Evolutionary conservation across 2,329 filamentous ascomycete species (phyloP).

Genomic region (Lachnellula cervina): DNA sequence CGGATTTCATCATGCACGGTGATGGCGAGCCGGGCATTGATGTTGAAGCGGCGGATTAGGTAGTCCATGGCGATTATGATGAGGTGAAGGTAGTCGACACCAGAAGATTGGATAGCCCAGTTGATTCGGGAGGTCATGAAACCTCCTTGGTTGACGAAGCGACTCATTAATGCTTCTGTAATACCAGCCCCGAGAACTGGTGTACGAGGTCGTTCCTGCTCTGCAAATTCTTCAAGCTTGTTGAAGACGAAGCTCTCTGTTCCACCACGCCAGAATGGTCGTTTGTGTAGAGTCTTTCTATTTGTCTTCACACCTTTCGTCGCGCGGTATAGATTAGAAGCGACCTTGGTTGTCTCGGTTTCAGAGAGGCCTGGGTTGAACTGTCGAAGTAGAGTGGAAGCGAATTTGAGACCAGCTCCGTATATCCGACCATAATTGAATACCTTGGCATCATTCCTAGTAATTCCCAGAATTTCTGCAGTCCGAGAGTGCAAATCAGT

Average conservation of each 20-base stretch:
- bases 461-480: slow-evolving; percentile 86
- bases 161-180: slow-evolving; percentile 87
- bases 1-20: slow-evolving; percentile 98
- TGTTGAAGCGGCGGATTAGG: slow-evolving; percentile 75
- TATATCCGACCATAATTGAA: slow-evolving; percentile 99
- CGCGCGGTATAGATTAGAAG: slow-evolving; percentile 74
- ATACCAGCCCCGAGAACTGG: slow-evolving; percentile 93
- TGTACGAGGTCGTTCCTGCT: slow-evolving; percentile 85
- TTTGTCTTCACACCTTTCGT: slow-evolving; percentile 88
- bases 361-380: slow-evolving; percentile 87
- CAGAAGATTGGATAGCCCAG: slow-evolving; percentile 97
- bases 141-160: slow-evolving; percentile 80
- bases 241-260: slow-evolving; percentile 99
- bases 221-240: slow-evolving; percentile 93
- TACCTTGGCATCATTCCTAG: slow-evolving; percentile 89
- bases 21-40: slow-evolving; percentile 79
- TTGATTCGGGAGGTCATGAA: slow-evolving; percentile 98
- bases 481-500: slow-evolving; percentile 95
- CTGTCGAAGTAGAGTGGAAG: slow-evolving; percentile 80
- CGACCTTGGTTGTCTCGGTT: slow-evolving; percentile 68
- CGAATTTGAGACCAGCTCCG: slow-evolving; percentile 93
- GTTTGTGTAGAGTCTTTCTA: slow-evolving; percentile 65
- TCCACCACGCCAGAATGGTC: slow-evolving; percentile 88
- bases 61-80: slow-evolving; percentile 95
- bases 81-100: slow-evolving; percentile 94